Conservation (phyloP, 257 asterid species). For the Solanum chiquidenum region DNA sequence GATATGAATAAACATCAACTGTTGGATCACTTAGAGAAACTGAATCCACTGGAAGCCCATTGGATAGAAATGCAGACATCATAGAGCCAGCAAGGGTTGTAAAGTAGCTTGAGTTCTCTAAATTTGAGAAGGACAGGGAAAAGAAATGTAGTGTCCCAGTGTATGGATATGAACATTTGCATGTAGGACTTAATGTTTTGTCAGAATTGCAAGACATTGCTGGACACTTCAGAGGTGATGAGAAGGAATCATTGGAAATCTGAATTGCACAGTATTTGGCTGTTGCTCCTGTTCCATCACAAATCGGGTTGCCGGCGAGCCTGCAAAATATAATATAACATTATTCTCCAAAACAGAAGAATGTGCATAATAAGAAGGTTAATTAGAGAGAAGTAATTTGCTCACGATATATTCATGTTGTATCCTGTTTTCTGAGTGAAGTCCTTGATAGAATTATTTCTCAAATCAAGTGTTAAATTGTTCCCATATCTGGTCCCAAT, state of each 20-base stretch:
- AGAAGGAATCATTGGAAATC: slow-evolving; percentile 5
- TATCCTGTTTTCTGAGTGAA: slow-evolving; percentile 39
- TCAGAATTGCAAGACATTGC: slow-evolving; percentile 31
- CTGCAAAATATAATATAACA: slow-evolving; percentile 22
- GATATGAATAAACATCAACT: slow-evolving; percentile 34
- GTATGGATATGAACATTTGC: slow-evolving; percentile 63
- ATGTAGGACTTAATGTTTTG: slow-evolving; percentile 48
- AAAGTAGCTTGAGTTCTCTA: slow-evolving; percentile 43
- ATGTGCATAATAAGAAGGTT: neutral
- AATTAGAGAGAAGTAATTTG: neutral
- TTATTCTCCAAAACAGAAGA: neutral
- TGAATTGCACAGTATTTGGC: slow-evolving; percentile 28
- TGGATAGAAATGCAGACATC: slow-evolving; percentile 31
- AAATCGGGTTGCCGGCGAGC: slow-evolving; percentile 57
- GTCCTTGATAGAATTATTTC: slow-evolving; percentile 41
- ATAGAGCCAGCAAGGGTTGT: slow-evolving; percentile 37
- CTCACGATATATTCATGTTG: slow-evolving; percentile 40
- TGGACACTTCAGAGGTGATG: slow-evolving; percentile 31
- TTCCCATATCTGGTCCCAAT: slow-evolving; percentile 51
- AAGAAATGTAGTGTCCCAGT: slow-evolving; percentile 63
- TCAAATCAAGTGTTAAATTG: slow-evolving; percentile 57
- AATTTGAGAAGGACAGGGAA: slow-evolving; percentile 65
- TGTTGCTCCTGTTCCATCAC: slow-evolving; percentile 36
- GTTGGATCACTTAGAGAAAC: slow-evolving; percentile 36
- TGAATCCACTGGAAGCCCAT: slow-evolving; percentile 61